Percentiles rank a stretch among this genome's conserved stretches.
Evolutionary conservation across 139 green algal species (phyloP).

Genomic region (Raphidocelis subcapitata): DNA sequence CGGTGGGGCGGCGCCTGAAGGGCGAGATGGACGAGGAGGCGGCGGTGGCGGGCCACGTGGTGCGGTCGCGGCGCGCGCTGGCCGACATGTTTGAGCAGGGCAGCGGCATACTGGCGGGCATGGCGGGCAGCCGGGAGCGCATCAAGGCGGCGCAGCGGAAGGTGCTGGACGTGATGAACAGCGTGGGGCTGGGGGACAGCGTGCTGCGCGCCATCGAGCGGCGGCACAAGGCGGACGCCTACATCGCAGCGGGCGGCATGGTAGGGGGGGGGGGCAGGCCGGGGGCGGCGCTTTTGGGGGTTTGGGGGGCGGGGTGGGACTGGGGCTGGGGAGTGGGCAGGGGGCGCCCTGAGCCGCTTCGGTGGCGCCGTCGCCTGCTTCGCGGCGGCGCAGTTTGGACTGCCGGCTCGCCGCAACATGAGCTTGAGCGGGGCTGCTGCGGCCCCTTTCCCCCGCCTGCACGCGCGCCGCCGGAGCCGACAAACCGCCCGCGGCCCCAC

Average conservation of each 20-base stretch:
- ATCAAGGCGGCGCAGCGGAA: slow-evolving; percentile 87
- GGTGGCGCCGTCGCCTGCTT: background rate
- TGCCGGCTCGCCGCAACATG: background rate
- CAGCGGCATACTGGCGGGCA: slow-evolving; percentile 64
- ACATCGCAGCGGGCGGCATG: slow-evolving; percentile 86
- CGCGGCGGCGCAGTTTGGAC: background rate
- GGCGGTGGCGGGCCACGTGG: slow-evolving; percentile 48
- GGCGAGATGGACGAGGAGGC: slow-evolving; percentile 59
- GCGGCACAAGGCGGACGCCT: slow-evolving; percentile 74
- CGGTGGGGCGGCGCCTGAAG: slow-evolving; percentile 20
- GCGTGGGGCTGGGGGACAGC: slow-evolving; percentile 77
- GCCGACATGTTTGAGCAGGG: slow-evolving; percentile 81
- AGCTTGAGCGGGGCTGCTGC: background rate
- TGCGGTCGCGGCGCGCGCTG: slow-evolving; percentile 59
- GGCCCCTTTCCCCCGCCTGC: background rate
- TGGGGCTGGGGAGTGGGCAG: no score
- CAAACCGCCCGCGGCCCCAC: background rate
- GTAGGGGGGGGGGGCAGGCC: slow-evolving; percentile 24
- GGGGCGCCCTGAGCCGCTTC: no score
- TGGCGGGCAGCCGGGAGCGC: slow-evolving; percentile 73
- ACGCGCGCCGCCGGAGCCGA: no score
- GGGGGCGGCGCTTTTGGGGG: background rate
- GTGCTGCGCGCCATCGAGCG: slow-evolving; percentile 81
- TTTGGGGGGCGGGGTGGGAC: no score
- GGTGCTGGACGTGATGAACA: slow-evolving; percentile 85